Base-by-base conservation (phyloP, 352 stramenopile species). In the Globisporangium nodosum region DNA sequence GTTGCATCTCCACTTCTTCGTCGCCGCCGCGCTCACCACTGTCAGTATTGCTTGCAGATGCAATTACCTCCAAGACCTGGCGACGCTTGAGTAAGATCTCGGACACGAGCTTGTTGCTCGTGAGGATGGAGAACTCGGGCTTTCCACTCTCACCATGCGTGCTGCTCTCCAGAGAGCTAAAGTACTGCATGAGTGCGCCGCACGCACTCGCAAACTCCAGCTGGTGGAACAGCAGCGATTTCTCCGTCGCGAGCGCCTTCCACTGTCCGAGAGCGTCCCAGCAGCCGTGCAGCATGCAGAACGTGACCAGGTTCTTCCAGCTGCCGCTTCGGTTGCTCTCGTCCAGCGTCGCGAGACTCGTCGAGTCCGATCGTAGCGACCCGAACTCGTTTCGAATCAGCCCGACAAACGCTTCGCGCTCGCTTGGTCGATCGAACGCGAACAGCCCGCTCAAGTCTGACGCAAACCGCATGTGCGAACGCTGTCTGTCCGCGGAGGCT, bases 231-330 rank as follows among this genome's bases (percentile, higher is more conserved):
- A 72, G 56, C 30, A 70, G 56, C 16, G 68, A 65, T 13, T 63
- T 71, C 18, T 51, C 18, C 18, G 58, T 52, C 24, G 30, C 49
- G 37, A 63, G 20, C 30, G 46, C n/a, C 16, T 62, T 68, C 63
- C 73, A 87, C 24, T 83, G 65, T 15, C 63, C 63, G 1, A 91
- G 62, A 6, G 74, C 61, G 37, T 85, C 71, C 75, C 78, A 89
- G 43, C 66, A 81, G 35, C 70, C 77, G 59, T 89, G 71, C 6
- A 69, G 61, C 45, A 76, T 63, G 52, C 74, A 82, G 58, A 88
- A 87, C 15, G 65, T 67, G 18, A 88, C 62, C 18, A 91, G 45
- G 55, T 83, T 83, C 35, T 60, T 71, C 49, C 66, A 77, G 27
- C 55, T 20, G 20, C 56, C 30, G 33, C 33, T n/a, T 53, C 16